Base-by-base conservation (phyloP, 441 rosid genomes). In the Erodium trifolium region DNA sequence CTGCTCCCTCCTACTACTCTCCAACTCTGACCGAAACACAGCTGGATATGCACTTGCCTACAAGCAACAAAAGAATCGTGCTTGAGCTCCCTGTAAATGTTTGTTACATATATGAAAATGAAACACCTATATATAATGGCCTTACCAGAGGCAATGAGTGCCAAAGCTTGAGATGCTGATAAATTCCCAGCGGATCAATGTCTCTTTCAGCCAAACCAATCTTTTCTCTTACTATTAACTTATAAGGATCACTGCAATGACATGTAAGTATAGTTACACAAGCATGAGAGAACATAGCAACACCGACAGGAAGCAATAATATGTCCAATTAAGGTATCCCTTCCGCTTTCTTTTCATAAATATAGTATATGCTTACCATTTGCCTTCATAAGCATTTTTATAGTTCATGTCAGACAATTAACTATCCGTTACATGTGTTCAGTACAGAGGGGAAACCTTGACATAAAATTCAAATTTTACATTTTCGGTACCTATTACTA, bases 221-320 rank as follows among this genome's bases (percentile, higher is more conserved):
- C 6, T 18, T 57, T 57, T 19, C 63, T 16, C 23, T 57, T 57
- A 57, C 11, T 57, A 57, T 57, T 16, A 57, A 57, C 27, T 16
- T 57, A 8, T 57, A 57, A 17, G 63, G 63, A 57, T 57, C 63
- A 57, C 63, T 57, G 63, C 63, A 57, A 57, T 57, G 63, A 57
- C 27, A 57, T 57, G 17, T 57, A 57, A 16, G 63, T 19, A 57
- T 18, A 8, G 17, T 57, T 16, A 18, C 29, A 57, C 12, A 43
- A 43, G 3, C 34, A 2, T 31, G 34, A 31, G 3, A 31, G 34
- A 31, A 31, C 34, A 31, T 31, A 31, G 34, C 34, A 0, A 31
- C 34, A 31, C 34, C 0, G 34, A 31, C 34, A 31, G 34, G 34
- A 31, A 31, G 34, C 34, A 31, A 31, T 31, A 31, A 31, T 31